Conservation (phyloP, 306 rosid species). For the Pachyrhizus erosus region DNA sequence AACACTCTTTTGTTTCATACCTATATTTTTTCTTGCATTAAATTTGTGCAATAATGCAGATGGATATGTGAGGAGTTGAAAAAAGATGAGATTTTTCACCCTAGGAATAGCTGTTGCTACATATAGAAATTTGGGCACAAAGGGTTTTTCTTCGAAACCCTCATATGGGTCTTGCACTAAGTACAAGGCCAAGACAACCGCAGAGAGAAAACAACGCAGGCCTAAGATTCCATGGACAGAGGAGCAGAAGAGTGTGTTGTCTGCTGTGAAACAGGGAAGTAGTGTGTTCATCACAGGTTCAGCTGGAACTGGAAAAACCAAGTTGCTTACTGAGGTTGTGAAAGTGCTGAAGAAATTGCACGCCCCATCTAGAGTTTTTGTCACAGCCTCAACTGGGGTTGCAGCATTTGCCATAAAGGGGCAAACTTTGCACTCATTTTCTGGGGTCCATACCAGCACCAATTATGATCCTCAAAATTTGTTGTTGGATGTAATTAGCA, state of each 20-base stretch:
- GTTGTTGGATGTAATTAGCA: constrained; percentile 33
- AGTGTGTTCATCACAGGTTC: constrained; percentile 68
- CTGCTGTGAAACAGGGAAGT: constrained; percentile 43
- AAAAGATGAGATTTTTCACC: constrained; percentile 35
- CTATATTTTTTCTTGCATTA: not conserved
- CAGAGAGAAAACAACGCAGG: constrained; percentile 2
- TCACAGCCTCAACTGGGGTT: constrained; percentile 63
- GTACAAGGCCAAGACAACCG: constrained; percentile 11
- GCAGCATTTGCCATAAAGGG: constrained; percentile 63
- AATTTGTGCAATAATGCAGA: constrained; percentile 15
- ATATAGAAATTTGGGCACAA: constrained; percentile 24
- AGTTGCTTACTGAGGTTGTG: constrained; percentile 49
- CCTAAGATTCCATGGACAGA: constrained; percentile 54
- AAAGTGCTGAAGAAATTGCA: constrained; percentile 39
- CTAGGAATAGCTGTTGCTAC: constrained; percentile 2
- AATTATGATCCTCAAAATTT: constrained; percentile 16
- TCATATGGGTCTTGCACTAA: not conserved
- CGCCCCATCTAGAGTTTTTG: constrained; percentile 51
- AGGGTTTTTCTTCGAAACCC: constrained; percentile 39
- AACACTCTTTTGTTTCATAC: not conserved
- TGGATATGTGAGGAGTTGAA: constrained; percentile 22
- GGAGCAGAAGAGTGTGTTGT: constrained; percentile 50
- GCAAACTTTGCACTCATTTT: constrained; percentile 65
- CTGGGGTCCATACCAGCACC: constrained; percentile 34
- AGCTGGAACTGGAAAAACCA: constrained; percentile 64